A percentile compares a stretch with the other conserved stretches of the same genome.
phyloP scores from a whole-genome alignment of 352 stramenopile genomes.

The Globisporangium orthogonon region DNA sequence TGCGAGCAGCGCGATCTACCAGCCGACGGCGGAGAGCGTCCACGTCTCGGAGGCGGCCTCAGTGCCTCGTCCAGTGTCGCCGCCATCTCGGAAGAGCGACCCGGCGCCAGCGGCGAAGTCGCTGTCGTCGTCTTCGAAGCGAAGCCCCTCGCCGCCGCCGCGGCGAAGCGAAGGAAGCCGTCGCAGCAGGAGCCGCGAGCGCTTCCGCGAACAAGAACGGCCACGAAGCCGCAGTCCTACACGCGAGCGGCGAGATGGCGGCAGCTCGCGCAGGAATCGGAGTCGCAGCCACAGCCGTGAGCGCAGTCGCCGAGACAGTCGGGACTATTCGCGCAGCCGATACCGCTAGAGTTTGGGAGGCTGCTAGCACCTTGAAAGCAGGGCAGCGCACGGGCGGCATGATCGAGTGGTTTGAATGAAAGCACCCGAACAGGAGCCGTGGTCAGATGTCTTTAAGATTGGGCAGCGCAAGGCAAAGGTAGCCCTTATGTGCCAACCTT shows the following conservation, averaged over 20 bases:
- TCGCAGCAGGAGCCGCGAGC: constrained; percentile 19
- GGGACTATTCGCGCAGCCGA: constrained; percentile 6
- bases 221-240: constrained; percentile 20
- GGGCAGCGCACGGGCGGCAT: too few species aligned
- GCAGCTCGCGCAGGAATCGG: constrained; percentile 18
- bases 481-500: too few species aligned
- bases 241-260: constrained; percentile 1
- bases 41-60: neutral
- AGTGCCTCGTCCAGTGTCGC: neutral
- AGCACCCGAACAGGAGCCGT: too few species aligned
- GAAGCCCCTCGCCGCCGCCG: constrained; percentile 12
- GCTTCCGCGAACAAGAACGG: constrained; percentile 4
- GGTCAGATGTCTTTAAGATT: too few species aligned
- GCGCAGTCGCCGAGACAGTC: constrained; percentile 12
- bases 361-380: neutral
- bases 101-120: neutral
- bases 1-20: constrained; percentile 38
- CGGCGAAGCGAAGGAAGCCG: constrained; percentile 20
- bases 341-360: constrained; percentile 1
- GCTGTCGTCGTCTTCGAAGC: constrained; percentile 4
- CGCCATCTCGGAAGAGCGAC: neutral
- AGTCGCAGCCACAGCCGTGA: constrained; percentile 23
- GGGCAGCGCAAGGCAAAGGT: too few species aligned
- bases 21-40: constrained; percentile 13
- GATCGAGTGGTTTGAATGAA: too few species aligned